These are phyloP conservation scores for Erythrophleum fordii DNA, from an alignment of 306 rosid species.

Conservation along the genomic window DNA sequence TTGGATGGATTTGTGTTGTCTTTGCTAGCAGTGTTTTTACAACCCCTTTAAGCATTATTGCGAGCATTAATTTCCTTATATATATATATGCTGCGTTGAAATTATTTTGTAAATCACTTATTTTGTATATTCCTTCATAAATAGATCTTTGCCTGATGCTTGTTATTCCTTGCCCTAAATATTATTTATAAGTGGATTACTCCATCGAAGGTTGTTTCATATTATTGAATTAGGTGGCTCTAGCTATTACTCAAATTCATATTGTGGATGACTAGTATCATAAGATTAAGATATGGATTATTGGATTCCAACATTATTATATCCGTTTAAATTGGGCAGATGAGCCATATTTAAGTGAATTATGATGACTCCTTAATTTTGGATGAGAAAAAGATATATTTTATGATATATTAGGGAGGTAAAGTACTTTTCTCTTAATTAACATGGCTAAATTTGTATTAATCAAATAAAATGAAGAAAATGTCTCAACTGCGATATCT, in stretches of 20 bases:
- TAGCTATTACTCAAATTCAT: constrained; percentile 12
- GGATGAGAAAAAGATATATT: too few relatives aligned
- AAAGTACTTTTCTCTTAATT: too few relatives aligned
- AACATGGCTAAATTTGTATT: too few relatives aligned
- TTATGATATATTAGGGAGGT: too few relatives aligned
- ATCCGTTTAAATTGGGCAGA: not conserved
- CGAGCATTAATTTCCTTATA: constrained; percentile 24
- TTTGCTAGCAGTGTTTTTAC: constrained; percentile 79
- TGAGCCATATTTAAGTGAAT: not conserved
- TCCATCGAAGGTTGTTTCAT: not conserved
- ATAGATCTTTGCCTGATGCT: not conserved
- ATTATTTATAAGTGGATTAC: constrained; percentile 10
- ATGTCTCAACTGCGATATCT: too few relatives aligned
- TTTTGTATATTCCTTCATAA: too few relatives aligned
- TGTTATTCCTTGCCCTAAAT: constrained; percentile 21
- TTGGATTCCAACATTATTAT: not conserved
- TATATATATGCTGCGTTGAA: too few relatives aligned
- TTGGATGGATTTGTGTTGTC: constrained; percentile 85
- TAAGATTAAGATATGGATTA: not conserved
- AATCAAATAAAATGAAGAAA: too few relatives aligned
- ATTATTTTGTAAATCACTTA: constrained; percentile 43
- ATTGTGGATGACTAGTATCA: constrained; percentile 5
- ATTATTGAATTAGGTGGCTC: constrained; percentile 2
- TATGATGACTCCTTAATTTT: too few relatives aligned
- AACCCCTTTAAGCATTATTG: too few relatives aligned